Conservation (phyloP, 1,284 basidiomycete species). For the Papiliotrema flavescens region DNA sequence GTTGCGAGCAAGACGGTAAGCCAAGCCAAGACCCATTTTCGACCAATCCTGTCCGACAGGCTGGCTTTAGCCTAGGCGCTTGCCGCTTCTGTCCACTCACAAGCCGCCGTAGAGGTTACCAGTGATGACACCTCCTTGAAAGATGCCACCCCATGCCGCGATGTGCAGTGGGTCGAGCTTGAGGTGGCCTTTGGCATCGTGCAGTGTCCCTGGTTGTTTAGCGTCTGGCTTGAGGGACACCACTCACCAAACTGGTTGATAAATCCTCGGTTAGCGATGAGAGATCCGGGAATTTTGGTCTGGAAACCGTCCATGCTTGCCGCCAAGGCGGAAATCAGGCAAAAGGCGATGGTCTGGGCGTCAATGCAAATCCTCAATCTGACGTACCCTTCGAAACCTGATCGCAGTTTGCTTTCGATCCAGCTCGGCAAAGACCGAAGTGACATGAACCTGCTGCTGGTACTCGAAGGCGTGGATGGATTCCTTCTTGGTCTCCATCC, state of each 20-base stretch:
- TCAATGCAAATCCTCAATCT: too few species aligned
- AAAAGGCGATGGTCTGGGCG: neutral
- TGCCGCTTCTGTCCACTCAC: neutral
- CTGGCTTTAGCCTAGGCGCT: too few species aligned
- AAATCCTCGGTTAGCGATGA: conserved; percentile 11
- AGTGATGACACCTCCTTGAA: conserved; percentile 1
- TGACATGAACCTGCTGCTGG: too few species aligned
- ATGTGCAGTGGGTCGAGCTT: conserved; percentile 7
- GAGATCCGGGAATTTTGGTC: conserved; percentile 4
- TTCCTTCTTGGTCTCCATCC: too few species aligned
- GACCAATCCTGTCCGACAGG: too few species aligned
- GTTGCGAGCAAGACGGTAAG: neutral
- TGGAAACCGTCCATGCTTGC: conserved; percentile 18
- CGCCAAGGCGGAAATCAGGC: conserved; percentile 8
- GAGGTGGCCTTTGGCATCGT: conserved; percentile 2
- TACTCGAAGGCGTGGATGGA: too few species aligned
- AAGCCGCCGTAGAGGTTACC: conserved; percentile 10
- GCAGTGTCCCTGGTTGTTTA: conserved; percentile 1
- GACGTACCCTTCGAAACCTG: too few species aligned
- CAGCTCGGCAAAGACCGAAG: too few species aligned
- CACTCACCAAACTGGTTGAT: neutral
- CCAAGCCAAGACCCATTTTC: too few species aligned
- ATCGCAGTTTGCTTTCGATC: too few species aligned
- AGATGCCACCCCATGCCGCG: conserved; percentile 10
- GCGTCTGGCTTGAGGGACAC: conserved; percentile 5